Evolutionary conservation across 345 rosid species (phyloP), one percentile per base, ranked within the genome.

Genomic region (Populus alba): DNA sequence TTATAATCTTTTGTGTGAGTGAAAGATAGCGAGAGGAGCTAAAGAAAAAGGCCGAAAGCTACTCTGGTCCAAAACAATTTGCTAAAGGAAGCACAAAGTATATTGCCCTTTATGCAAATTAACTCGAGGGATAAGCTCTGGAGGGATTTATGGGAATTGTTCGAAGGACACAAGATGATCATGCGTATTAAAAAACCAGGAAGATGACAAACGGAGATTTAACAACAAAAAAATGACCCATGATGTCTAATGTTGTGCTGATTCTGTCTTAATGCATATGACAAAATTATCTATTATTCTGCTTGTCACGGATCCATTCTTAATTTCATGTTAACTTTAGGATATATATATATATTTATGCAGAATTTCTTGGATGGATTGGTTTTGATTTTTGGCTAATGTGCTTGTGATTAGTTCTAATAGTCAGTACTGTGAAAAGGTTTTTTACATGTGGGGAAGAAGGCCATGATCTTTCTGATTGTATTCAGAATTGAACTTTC

Each of bases 261-360:
- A 16, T 45, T 18, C 61, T 77, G 70, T 70, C 75, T 51, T 67
- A 69, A 73, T 78, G 45, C 66, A 63, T 10, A 41, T 12, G 83
- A 78, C 83, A 73, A 85, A 81, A 22, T 37, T 39, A 31, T 1
- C 72, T 38, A 73, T 70, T 38, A 55, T 74, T 78, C 45, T 45
- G 33, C 29, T 47, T 8, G 83, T 87, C 88, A 83, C 84, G 88
- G 86, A 79, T 77, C 66, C 4, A 43, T 75, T 84, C 68, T 33
- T 33, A 33, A 33, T 65, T 77, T 79, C 59, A 41, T 68, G 78
- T 39, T 62, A 41, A 27, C 18, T 12, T 17, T 70, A 47, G 12
- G 51, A 4, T 47, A 31, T 31, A 31, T 31, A 2, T 27, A 27
- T 31, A 47, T 47, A 47, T 57, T 77, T 43, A 16, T 18, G n/a